Conservation (phyloP, 2,329 filamentous ascomycete species). For the Cladosporium oxysporum region DNA sequence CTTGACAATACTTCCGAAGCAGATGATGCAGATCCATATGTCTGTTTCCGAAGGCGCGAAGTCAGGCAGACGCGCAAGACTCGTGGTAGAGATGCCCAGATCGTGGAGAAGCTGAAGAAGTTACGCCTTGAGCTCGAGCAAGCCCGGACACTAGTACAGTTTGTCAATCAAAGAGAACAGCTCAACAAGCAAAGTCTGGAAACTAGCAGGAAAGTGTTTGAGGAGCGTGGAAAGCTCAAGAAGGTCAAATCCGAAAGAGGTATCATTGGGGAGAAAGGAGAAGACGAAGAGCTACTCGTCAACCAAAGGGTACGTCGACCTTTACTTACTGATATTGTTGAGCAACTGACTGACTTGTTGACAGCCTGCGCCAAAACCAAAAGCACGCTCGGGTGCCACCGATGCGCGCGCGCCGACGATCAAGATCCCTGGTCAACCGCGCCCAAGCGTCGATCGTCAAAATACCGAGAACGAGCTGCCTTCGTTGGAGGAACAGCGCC, state of each 20-base stretch:
- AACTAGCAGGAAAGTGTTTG: constrained; percentile 75
- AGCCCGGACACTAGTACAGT: constrained; percentile 74
- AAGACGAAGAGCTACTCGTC: constrained; percentile 86
- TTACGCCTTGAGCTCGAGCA: constrained; percentile 89
- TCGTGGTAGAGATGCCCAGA: constrained; percentile 86
- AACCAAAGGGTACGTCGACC: constrained; percentile 76
- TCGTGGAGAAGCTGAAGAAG: constrained; percentile 90
- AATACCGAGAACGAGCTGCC: constrained; percentile 76
- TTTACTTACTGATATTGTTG: not conserved
- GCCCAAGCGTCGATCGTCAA: constrained; percentile 65
- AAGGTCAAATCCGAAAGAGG: constrained; percentile 83
- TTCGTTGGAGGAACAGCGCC: constrained; percentile 72
- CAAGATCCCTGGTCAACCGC: constrained; percentile 34
- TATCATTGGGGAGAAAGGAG: constrained; percentile 78
- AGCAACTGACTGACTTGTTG: constrained; percentile 27
- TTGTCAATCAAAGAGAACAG: constrained; percentile 78
- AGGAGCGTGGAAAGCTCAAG: constrained; percentile 79
- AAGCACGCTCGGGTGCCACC: constrained; percentile 58
- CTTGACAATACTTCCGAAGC: constrained; percentile 93
- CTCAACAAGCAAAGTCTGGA: constrained; percentile 75
- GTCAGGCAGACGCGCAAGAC: constrained; percentile 94
- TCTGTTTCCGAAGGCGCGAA: constrained; percentile 95
- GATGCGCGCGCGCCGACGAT: constrained; percentile 64
- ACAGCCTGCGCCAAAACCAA: constrained; percentile 48
- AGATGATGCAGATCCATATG: constrained; percentile 94